A percentile compares a stretch with the other conserved stretches of the same genome.
Conservation (phyloP, 345 rosid species). For the Erodium maritimum region DNA sequence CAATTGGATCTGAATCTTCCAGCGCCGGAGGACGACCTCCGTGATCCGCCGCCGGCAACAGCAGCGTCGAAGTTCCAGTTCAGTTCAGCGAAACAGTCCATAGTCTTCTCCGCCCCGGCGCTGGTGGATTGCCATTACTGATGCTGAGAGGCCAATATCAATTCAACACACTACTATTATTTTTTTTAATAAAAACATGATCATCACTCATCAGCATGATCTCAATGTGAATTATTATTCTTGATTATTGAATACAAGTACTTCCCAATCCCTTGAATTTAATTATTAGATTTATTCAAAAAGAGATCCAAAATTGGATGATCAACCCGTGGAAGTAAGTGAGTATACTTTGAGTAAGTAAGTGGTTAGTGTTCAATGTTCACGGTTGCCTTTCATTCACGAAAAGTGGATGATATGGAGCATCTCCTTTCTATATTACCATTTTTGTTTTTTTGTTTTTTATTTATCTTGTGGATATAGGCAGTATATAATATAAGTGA, state of each 20-base stretch:
- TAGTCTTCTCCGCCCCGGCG: slow-evolving; percentile 55
- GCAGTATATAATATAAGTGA: neutral
- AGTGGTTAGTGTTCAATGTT: slow-evolving; percentile 50
- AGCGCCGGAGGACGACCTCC: slow-evolving; percentile 61
- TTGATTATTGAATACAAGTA: neutral
- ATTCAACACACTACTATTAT: neutral
- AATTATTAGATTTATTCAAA: slow-evolving; percentile 1
- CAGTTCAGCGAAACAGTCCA: slow-evolving; percentile 27
- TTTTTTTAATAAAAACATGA: neutral
- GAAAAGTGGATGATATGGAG: slow-evolving; percentile 63
- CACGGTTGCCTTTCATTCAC: slow-evolving; percentile 86
- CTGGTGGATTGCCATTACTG: slow-evolving; percentile 86
- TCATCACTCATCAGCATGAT: neutral
- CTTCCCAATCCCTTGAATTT: slow-evolving; percentile 20
- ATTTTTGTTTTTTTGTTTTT: slow-evolving; percentile 23
- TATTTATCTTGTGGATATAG: slow-evolving; percentile 5
- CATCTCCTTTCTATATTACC: no score
- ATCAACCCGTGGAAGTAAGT: slow-evolving; percentile 43
- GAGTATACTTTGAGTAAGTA: slow-evolving; percentile 69
- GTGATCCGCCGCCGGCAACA: slow-evolving; percentile 8
- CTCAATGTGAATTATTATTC: slow-evolving; percentile 30
- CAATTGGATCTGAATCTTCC: slow-evolving; percentile 88
- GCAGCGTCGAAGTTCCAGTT: slow-evolving; percentile 50
- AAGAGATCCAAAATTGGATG: slow-evolving; percentile 8
- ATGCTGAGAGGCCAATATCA: neutral